Evolutionary conservation across 2,329 filamentous ascomycete genomes (phyloP).

Genomic region (Xylaria hypoxylon): DNA sequence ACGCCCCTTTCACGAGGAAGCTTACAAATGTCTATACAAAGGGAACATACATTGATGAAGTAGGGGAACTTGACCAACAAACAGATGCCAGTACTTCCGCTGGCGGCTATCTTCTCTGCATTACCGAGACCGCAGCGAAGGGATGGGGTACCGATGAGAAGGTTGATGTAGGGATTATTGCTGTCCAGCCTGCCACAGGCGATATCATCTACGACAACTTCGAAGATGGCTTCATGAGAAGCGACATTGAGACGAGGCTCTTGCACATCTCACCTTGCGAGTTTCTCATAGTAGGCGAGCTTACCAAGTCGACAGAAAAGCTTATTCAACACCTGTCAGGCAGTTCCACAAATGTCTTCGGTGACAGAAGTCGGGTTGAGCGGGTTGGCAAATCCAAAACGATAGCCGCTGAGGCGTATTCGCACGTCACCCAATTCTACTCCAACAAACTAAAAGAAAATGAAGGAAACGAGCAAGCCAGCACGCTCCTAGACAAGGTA

Average conservation of each 20-base stretch:
- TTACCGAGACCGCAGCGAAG: constrained; percentile 86
- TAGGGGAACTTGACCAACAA: constrained; percentile 77
- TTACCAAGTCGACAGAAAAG: constrained; percentile 93
- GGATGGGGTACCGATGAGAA: constrained; percentile 89
- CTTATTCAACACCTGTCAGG: constrained; percentile 89
- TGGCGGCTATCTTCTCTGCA: constrained; percentile 91
- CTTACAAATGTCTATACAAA: constrained; percentile 98
- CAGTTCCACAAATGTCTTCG: constrained; percentile 90
- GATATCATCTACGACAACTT: constrained; percentile 97
- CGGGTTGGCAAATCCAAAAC: constrained; percentile 80
- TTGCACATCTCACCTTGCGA: constrained; percentile 96
- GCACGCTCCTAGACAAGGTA: constrained; percentile 83
- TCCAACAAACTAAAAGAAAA: constrained; percentile 81
- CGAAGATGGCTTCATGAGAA: constrained; percentile 97
- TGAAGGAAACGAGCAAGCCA: constrained; percentile 66
- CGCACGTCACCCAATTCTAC: constrained; percentile 93
- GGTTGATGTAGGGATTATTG: constrained; percentile 89
- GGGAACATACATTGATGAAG: constrained; percentile 95
- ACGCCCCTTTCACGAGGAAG: constrained; percentile 89
- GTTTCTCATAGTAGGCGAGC: constrained; percentile 89
- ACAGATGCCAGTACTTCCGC: constrained; percentile 63
- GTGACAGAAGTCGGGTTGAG: constrained; percentile 89
- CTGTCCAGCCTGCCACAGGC: constrained; percentile 94
- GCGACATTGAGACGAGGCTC: constrained; percentile 93
- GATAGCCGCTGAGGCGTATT: constrained; percentile 85